Conservation (phyloP, 2,329 filamentous ascomycete species). For the Ascochyta viciae-villosae region DNA sequence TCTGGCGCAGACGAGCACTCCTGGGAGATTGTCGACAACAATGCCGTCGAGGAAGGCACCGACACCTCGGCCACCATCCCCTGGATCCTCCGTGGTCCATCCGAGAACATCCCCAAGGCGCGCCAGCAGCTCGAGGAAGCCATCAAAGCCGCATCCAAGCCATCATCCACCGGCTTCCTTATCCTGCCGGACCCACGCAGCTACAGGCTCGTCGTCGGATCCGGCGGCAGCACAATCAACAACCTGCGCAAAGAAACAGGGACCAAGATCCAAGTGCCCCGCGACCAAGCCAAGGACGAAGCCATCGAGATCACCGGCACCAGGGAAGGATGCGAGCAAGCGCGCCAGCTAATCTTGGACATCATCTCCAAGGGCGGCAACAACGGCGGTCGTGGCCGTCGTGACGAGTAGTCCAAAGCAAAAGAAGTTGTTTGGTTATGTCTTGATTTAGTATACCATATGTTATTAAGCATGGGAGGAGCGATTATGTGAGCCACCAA, state of each 20-base stretch:
- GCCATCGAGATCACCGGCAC: conserved; percentile 89
- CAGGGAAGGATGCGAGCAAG: conserved; percentile 81
- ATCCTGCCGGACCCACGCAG: conserved; percentile 87
- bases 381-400: conserved; percentile 2
- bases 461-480: too few species aligned
- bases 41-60: conserved; percentile 59
- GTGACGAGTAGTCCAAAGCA: conserved; percentile 4
- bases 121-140: conserved; percentile 76
- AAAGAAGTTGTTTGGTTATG: too few species aligned
- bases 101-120: conserved; percentile 83
- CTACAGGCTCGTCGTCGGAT: conserved; percentile 88
- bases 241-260: conserved; percentile 89
- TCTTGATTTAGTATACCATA: not conserved
- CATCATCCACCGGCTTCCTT: conserved; percentile 80
- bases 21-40: conserved; percentile 81
- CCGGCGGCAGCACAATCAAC: conserved; percentile 90
- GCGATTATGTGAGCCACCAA: too few species aligned
- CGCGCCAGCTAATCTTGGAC: conserved; percentile 86
- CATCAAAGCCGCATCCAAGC: conserved; percentile 73
- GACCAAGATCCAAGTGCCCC: conserved; percentile 92
- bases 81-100: conserved; percentile 83
- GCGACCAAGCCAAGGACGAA: conserved; percentile 75
- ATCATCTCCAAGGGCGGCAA: conserved; percentile 63
- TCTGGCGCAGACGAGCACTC: conserved; percentile 71
- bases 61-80: conserved; percentile 69